phyloP scores from a whole-genome alignment of 2,329 filamentous ascomycete species.

The Neoascochyta sp. region DNA sequence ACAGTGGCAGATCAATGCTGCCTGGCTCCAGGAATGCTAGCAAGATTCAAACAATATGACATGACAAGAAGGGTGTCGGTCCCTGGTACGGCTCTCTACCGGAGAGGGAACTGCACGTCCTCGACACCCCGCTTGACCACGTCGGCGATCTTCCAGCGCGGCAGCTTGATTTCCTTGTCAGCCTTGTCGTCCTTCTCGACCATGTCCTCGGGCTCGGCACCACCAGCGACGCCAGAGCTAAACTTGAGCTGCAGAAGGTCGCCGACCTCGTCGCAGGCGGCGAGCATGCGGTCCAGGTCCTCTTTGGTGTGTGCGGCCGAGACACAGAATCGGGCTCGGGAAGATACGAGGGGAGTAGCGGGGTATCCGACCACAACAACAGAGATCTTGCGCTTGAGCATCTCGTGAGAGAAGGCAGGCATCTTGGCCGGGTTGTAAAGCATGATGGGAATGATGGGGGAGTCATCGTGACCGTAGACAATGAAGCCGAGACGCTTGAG shows the following conservation, averaged over 20 bases:
- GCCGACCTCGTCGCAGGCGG: constrained; percentile 88
- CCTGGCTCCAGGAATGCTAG: constrained; percentile 9
- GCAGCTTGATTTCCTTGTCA: constrained; percentile 55
- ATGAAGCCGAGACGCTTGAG: constrained; percentile 96
- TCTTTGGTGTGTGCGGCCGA: constrained; percentile 98
- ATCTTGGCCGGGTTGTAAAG: constrained; percentile 99
- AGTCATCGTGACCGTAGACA: constrained; percentile 95
- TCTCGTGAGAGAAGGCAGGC: constrained; percentile 96
- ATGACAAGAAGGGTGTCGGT: background rate
- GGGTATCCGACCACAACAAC: constrained; percentile 97
- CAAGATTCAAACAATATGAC: constrained; percentile 1
- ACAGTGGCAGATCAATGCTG: constrained; percentile 6
- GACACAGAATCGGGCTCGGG: constrained; percentile 91
- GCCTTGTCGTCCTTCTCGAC: constrained; percentile 55
- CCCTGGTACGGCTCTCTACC: constrained; percentile 45
- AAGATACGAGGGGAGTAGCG: constrained; percentile 90
- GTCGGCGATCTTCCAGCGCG: constrained; percentile 75
- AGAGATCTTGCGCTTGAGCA: constrained; percentile 96
- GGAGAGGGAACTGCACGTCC: constrained; percentile 69
- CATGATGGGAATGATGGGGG: constrained; percentile 89
- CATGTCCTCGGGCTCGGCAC: constrained; percentile 72
- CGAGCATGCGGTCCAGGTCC: constrained; percentile 83
- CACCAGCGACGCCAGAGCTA: constrained; percentile 91
- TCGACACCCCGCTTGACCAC: constrained; percentile 69
- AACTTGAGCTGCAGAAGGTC: constrained; percentile 93